phyloP scores from a whole-genome alignment of 2,329 filamentous ascomycete species.

The Ophiostoma sp. region DNA sequence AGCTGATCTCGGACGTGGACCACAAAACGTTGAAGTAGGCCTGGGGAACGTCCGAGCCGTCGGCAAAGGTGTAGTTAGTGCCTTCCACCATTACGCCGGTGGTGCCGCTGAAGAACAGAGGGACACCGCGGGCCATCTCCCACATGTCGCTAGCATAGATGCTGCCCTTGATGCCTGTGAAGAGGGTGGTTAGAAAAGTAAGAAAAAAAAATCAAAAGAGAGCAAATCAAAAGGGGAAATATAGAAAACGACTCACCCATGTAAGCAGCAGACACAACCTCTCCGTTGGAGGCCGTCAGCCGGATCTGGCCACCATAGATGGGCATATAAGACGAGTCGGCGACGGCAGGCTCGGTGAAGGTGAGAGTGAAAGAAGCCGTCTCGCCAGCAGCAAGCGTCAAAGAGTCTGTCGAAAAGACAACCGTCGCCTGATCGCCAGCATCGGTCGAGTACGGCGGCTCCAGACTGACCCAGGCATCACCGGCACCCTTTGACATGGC shows the following conservation, averaged over 20 bases:
- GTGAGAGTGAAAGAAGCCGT: constrained; percentile 16
- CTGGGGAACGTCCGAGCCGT: constrained; percentile 22
- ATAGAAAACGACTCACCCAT: constrained; percentile 26
- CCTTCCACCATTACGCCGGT: constrained; percentile 27
- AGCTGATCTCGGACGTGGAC: constrained; percentile 30
- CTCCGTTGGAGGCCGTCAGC: constrained; percentile 37
- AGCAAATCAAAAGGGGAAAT: neutral
- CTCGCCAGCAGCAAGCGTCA: constrained; percentile 15
- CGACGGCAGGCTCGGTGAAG: constrained; percentile 10
- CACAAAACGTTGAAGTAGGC: constrained; percentile 30
- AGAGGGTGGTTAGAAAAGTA: neutral
- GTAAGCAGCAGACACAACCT: constrained; percentile 39
- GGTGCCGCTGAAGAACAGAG: constrained; percentile 27
- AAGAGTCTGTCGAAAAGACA: neutral
- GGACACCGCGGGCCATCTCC: constrained; percentile 30
- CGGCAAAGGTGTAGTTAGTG: constrained; percentile 30
- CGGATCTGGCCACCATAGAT: constrained; percentile 41
- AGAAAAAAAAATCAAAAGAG: neutral
- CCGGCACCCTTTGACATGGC: constrained; percentile 13
- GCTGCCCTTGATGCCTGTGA: constrained; percentile 26
- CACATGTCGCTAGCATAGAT: constrained; percentile 29
- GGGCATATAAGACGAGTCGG: constrained; percentile 35
- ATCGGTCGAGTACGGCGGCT: constrained; percentile 23
- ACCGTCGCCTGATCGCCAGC: neutral
- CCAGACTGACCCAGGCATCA: constrained; percentile 26